Evolutionary conservation across 352 stramenopile genomes (phyloP).

Genomic region (Globisporangium spinosum): DNA sequence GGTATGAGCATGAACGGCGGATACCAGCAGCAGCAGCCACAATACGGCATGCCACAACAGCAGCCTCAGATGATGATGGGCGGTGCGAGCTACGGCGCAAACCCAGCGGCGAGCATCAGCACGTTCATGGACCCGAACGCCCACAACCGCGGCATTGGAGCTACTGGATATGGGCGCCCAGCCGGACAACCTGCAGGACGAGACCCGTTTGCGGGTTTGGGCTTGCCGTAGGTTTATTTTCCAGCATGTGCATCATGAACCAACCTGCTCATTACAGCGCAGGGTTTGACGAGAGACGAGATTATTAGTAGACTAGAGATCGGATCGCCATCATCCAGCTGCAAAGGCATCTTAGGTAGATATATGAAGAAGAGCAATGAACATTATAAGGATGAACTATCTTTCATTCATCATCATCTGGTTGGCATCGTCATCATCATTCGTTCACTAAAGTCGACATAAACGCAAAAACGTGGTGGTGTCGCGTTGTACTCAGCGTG

Average conservation of each 20-base stretch:
- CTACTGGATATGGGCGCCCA: conserved; percentile 5
- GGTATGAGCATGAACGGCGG: conserved; percentile 31
- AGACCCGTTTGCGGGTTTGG: conserved; percentile 75
- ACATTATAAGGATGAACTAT: conserved; percentile 11
- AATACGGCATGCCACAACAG: conserved; percentile 16
- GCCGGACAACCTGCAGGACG: conserved; percentile 21
- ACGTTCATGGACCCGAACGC: conserved; percentile 36
- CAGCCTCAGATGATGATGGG: conserved; percentile 33
- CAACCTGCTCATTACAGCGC: neutral
- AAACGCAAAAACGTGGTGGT: conserved; percentile 4
- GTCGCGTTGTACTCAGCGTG: neutral
- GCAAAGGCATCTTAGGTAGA: neutral
- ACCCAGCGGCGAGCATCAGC: conserved; percentile 41
- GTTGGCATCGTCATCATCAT: conserved; percentile 10
- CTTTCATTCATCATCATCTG: conserved; percentile 15
- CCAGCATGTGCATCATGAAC: neutral
- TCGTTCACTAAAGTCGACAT: conserved; percentile 9
- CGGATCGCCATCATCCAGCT: neutral
- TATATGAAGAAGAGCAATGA: neutral
- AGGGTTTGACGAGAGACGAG: neutral
- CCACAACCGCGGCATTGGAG: conserved; percentile 6
- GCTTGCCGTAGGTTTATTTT: conserved; percentile 45
- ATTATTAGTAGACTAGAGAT: neutral
- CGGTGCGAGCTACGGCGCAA: conserved; percentile 13
- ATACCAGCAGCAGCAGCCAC: conserved; percentile 21